These are phyloP conservation scores for Euclidium syriacum DNA, from an alignment of 345 rosid genomes.

Conservation along the genomic window DNA sequence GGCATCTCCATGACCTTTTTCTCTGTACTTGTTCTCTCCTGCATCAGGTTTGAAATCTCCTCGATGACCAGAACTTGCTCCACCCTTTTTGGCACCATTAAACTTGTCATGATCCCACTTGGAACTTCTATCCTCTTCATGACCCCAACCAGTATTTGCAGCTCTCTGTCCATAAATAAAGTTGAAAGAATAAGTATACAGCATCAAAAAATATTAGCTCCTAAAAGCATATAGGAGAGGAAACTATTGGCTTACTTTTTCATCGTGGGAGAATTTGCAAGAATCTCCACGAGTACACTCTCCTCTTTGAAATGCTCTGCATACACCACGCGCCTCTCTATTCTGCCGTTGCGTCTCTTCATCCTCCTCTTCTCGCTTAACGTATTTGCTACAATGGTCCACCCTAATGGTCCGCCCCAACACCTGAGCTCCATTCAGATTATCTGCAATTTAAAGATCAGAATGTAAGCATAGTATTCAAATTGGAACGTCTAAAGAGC, in stretches of 20 bases:
- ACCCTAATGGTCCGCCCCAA: slow-evolving; percentile 67
- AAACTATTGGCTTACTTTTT: slow-evolving; percentile 46
- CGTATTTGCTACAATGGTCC: slow-evolving; percentile 66
- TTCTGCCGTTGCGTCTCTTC: slow-evolving; percentile 58
- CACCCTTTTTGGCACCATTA: slow-evolving; percentile 42
- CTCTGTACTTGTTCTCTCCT: slow-evolving; percentile 25
- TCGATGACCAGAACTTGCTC: slow-evolving; percentile 31
- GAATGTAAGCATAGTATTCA: background rate
- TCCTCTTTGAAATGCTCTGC: slow-evolving; percentile 91
- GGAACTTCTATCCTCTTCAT: slow-evolving; percentile 53
- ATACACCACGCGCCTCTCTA: slow-evolving; percentile 89
- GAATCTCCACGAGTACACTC: slow-evolving; percentile 82
- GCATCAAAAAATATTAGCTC: background rate
- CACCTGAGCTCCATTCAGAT: slow-evolving; percentile 74
- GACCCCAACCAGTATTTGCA: slow-evolving; percentile 86
- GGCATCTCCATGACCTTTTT: slow-evolving; percentile 24
- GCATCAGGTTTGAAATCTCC: slow-evolving; percentile 26
- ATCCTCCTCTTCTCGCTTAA: slow-evolving; percentile 83
- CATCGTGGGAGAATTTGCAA: slow-evolving; percentile 86
- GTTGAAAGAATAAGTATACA: background rate
- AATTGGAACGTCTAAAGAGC: background rate
- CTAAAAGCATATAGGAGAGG: background rate
- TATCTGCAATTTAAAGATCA: slow-evolving; percentile 42
- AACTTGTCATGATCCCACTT: slow-evolving; percentile 73
- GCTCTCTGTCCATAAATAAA: slow-evolving; percentile 52